Evolutionary conservation across 768 basidiomycete genomes (phyloP).

Genomic region (Tricholoma flavovirens): DNA sequence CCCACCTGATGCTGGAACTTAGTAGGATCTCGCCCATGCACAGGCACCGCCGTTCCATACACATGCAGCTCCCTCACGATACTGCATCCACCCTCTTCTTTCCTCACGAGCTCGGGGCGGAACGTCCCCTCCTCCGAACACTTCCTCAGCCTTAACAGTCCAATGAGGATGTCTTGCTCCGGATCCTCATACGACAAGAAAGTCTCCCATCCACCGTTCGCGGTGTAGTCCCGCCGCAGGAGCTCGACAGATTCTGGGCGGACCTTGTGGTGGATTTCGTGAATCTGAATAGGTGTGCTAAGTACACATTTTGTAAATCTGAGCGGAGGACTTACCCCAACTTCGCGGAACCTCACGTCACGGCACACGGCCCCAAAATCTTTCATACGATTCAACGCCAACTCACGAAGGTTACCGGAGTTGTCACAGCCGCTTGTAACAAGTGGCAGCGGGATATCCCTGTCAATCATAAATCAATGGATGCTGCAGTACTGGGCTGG

Average conservation of each 20-base stretch:
- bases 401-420: conserved; percentile 91
- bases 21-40: conserved; percentile 95
- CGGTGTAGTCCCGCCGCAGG: conserved; percentile 89
- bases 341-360: conserved; percentile 96
- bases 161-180: conserved; percentile 92
- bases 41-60: conserved; percentile 96
- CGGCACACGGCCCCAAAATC: conserved; percentile 98
- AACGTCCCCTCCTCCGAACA: conserved; percentile 98
- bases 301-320: conserved; percentile 4
- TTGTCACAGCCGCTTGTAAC: conserved; percentile 98
- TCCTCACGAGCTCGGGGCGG: conserved; percentile 80
- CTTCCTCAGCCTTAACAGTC: conserved; percentile 85
- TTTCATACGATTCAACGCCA: conserved; percentile 96
- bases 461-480: conserved; percentile 22
- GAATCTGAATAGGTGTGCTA: conserved; percentile 51
- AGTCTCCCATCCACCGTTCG: conserved; percentile 99
- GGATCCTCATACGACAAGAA: conserved; percentile 99
- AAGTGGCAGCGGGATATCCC: conserved; percentile 95
- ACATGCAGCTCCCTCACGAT: conserved; percentile 96
- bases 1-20: conserved; percentile 93
- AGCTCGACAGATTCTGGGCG: conserved; percentile 94
- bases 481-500: conserved; percentile 4
- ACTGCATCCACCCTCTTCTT: conserved; percentile 75
- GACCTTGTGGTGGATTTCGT: conserved; percentile 98
- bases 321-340: conserved; percentile 62